Base-by-base conservation (phyloP, 495 filamentous ascomycete species). In the Penicillium bialowiezense region DNA sequence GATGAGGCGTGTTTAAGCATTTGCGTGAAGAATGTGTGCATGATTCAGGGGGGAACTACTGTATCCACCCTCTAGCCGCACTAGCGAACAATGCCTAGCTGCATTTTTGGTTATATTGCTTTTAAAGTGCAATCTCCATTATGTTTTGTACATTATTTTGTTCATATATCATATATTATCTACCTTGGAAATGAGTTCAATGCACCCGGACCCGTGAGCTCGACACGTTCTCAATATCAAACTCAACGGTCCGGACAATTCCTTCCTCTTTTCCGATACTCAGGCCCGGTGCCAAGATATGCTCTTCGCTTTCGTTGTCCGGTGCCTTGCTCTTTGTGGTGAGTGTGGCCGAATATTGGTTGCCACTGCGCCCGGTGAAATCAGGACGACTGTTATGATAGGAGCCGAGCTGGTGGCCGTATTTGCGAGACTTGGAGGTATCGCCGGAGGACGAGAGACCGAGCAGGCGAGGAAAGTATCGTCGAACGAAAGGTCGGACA, bases 401-500 rank as follows among this genome's bases (percentile, higher is more conserved):
- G 1, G 63, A 66, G 12, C 50, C 52, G 23, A 66, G 59, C 1
- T 57, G 65, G 32, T 58, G 57, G 2, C 43, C 59, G 34, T 59
- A 56, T 31, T 59, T 60, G 35, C 57, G 56, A 37, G 63, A 60
- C 32, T 35, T 39, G 7, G 56, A 55, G 31, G 29, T 43, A 33
- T 29, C 21, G 41, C 52, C 51, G 17, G 32, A 39, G 21, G 56
- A 59, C 5, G 65, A 65, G 1, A 64, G 58, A 13, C 67, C 67
- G 5, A 71, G 53, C 7, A 69, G 54, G 17, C 56, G 53, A 32
- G 68, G 66, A 36, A 66, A 60, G 55, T 69, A 69, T 44, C 48
- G 55, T 23, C 66, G 59, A 12, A 66, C 45, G 19, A 71, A 69
- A 0, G 65, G 68, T 26, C 64, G 50, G 39, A 69, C 53, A 7